A percentile compares a stretch with the other conserved stretches of the same genome.
These are phyloP conservation scores for Priceomyces haplophilus DNA, from an alignment of 805 yeast species.

Conservation along the genomic window DNA sequence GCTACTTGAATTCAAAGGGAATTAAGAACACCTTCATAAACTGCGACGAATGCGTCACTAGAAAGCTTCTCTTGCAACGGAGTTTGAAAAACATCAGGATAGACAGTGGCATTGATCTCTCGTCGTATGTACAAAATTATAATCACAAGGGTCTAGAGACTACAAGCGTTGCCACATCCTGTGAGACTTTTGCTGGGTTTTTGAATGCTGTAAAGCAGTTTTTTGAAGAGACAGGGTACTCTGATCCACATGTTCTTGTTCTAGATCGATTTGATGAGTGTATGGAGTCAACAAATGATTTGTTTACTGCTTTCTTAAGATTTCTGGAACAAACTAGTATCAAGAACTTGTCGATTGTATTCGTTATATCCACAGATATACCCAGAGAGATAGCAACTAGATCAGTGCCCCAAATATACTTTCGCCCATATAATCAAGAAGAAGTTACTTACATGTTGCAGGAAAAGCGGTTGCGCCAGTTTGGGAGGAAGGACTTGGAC, in stretches of 20 bases:
- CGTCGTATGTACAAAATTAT: constrained; percentile 15
- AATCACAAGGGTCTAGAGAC: constrained; percentile 26
- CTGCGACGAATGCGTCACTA: constrained; percentile 46
- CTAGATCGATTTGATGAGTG: constrained; percentile 48
- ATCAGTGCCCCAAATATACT: constrained; percentile 40
- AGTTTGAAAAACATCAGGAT: constrained; percentile 36
- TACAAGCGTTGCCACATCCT: constrained; percentile 25
- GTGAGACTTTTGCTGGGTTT: constrained; percentile 43
- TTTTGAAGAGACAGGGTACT: constrained; percentile 25
- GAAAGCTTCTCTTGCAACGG: constrained; percentile 39
- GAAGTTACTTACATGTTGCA: constrained; percentile 39
- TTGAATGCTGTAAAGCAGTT: constrained; percentile 40
- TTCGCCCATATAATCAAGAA: constrained; percentile 34
- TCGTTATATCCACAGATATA: constrained; percentile 40
- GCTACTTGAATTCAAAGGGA: constrained; percentile 26
- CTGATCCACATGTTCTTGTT: constrained; percentile 40
- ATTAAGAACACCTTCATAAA: constrained; percentile 30
- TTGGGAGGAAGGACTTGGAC: constrained; percentile 18
- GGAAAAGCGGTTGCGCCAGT: constrained; percentile 22
- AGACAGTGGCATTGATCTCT: constrained; percentile 32
- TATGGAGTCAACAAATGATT: constrained; percentile 39
- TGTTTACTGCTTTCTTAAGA: constrained; percentile 38
- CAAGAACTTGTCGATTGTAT: constrained; percentile 34
- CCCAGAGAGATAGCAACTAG: constrained; percentile 36
- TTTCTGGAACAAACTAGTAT: constrained; percentile 41